These are phyloP conservation scores for Aschersonia sp. DNA, from an alignment of 2,329 filamentous ascomycete genomes.

Conservation along the genomic window DNA sequence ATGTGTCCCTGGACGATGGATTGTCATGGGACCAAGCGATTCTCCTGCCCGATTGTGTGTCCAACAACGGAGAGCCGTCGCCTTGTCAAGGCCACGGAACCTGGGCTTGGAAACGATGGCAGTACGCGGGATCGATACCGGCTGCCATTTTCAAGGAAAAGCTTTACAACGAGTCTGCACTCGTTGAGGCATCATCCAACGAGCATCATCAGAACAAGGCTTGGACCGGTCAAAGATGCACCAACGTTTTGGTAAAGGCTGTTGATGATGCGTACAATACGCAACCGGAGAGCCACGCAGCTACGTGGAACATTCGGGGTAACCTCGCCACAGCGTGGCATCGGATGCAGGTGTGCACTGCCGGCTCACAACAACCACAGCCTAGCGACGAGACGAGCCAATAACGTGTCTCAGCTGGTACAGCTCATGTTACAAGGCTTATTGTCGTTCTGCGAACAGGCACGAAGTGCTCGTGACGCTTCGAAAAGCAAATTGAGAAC, in stretches of 20 bases:
- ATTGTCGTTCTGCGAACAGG: too few relatives aligned
- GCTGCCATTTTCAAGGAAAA: conserved; percentile 12
- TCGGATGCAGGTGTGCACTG: conserved; percentile 28
- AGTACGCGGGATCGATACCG: conserved; percentile 34
- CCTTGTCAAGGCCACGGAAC: conserved; percentile 27
- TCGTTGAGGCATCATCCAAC: conserved; percentile 7
- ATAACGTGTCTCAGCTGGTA: not conserved
- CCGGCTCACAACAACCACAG: conserved; percentile 10
- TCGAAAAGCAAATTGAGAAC: too few relatives aligned
- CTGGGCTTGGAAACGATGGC: conserved; percentile 54
- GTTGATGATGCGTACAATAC: conserved; percentile 53
- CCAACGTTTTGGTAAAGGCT: conserved; percentile 47
- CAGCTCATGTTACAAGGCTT: too few relatives aligned
- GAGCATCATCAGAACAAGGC: too few relatives aligned
- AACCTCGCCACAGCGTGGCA: conserved; percentile 57
- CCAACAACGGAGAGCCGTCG: conserved; percentile 11
- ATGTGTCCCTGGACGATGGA: conserved; percentile 49
- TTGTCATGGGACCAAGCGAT: conserved; percentile 49
- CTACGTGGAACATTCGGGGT: conserved; percentile 49
- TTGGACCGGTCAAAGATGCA: conserved; percentile 15
- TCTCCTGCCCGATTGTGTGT: conserved; percentile 34
- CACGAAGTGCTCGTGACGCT: too few relatives aligned
- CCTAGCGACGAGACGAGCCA: not conserved
- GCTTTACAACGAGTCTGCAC: conserved; percentile 4
- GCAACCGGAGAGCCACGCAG: conserved; percentile 45